phyloP scores from a whole-genome alignment of 106 monocot genomes.

The Phalaenopsis aphrodite region DNA sequence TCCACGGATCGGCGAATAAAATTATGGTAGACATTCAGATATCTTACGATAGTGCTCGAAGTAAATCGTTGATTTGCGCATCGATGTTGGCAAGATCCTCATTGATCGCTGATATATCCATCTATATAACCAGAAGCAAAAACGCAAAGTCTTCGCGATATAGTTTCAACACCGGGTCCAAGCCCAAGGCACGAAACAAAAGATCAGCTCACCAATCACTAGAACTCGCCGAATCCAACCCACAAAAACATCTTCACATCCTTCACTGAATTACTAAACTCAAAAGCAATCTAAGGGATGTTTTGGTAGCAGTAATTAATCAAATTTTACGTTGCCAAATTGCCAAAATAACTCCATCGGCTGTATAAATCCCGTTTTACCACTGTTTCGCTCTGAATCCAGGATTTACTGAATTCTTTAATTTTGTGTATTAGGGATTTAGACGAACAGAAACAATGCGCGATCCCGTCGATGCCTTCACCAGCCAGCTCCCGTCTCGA shows the following conservation, averaged over 20 bases:
- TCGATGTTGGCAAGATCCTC: conserved; percentile 68
- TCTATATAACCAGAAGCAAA: conserved; percentile 9
- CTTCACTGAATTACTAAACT: too few species aligned
- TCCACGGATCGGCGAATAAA: neutral
- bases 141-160: neutral
- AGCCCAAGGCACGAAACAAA: neutral
- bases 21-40: neutral
- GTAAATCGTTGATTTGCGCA: conserved; percentile 57
- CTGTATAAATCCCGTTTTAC: too few species aligned
- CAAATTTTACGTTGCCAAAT: too few species aligned
- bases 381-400: too few species aligned
- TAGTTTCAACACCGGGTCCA: neutral
- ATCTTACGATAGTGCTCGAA: conserved; percentile 79
- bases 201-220: neutral
- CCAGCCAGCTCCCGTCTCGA: too few species aligned
- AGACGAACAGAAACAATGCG: too few species aligned
- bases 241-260: neutral
- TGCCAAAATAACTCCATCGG: too few species aligned
- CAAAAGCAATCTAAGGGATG: too few species aligned
- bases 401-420: too few species aligned
- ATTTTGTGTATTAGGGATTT: too few species aligned
- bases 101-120: conserved; percentile 61
- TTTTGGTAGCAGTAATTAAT: too few species aligned
- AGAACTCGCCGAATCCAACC: neutral
- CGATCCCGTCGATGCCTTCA: too few species aligned